Evolutionary conservation across 2,329 filamentous ascomycete species (phyloP).

Genomic region (Pyrenochaeta sp.): DNA sequence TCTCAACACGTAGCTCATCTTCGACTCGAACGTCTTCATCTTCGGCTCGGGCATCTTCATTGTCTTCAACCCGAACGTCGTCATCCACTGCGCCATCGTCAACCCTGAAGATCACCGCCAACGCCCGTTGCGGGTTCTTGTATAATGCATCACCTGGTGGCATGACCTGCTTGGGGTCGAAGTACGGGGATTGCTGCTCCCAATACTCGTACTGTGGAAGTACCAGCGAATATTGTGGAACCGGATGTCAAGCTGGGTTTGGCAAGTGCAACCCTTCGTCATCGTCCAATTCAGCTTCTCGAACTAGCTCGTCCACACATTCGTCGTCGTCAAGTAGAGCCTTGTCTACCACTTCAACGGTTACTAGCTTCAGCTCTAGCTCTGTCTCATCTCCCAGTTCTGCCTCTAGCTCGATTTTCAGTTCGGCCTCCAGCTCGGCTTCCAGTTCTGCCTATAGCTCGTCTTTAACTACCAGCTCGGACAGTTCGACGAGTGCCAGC

Average conservation of each 20-base stretch:
- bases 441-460: too few species aligned
- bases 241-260: slow-evolving; percentile 3
- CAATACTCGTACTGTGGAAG: slow-evolving; percentile 13
- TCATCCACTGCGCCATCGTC: neutral
- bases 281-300: neutral
- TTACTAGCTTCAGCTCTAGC: neutral
- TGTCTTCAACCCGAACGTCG: neutral
- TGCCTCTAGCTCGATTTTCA: too few species aligned
- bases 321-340: neutral
- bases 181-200: slow-evolving; percentile 11
- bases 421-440: too few species aligned
- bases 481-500: too few species aligned
- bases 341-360: neutral
- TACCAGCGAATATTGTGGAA: slow-evolving; percentile 6
- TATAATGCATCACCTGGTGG: slow-evolving; percentile 6
- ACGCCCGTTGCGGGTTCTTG: slow-evolving; percentile 8
- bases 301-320: neutral
- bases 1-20: neutral
- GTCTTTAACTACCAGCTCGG: too few species aligned
- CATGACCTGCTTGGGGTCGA: slow-evolving; percentile 7
- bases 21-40: neutral
- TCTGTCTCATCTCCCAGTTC: too few species aligned
- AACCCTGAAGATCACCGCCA: slow-evolving; percentile 1
- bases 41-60: too few species aligned
- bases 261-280: neutral